Conservation (phyloP, 2,329 filamentous ascomycete genomes). For the Colletotrichum cuscutae region DNA sequence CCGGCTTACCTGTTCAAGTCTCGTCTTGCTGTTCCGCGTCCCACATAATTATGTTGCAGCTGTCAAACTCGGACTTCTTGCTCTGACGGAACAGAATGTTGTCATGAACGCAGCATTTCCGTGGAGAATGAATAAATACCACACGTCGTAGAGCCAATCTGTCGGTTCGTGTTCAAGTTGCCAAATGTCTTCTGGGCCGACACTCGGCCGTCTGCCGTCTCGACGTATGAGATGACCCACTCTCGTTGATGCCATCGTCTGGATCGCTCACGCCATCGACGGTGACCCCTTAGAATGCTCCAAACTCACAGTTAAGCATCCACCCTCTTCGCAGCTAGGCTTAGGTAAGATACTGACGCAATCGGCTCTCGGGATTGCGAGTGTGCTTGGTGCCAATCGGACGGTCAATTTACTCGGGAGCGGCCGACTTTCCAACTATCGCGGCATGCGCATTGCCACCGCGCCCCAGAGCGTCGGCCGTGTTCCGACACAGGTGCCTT, state of each 20-base stretch:
- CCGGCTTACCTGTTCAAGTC: not conserved
- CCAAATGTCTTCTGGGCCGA: not conserved
- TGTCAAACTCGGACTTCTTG: not conserved
- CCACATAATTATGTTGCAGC: not conserved
- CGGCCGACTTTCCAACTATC: not conserved
- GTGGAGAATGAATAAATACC: not conserved
- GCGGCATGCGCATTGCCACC: too few relatives aligned
- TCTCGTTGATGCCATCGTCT: slow-evolving; percentile 32
- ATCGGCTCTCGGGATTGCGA: slow-evolving; percentile 21
- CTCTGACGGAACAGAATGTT: not conserved
- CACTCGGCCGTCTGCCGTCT: not conserved
- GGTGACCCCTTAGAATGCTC: not conserved
- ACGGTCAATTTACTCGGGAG: not conserved
- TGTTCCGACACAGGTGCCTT: not conserved
- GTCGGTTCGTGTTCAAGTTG: not conserved
- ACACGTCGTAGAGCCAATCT: not conserved
- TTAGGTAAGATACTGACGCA: slow-evolving; percentile 25
- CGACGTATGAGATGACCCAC: slow-evolving; percentile 13
- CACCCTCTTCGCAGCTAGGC: not conserved
- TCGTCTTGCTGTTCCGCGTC: slow-evolving; percentile 11
- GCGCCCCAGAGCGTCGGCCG: not conserved
- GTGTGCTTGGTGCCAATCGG: not conserved
- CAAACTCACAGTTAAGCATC: not conserved
- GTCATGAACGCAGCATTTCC: not conserved
- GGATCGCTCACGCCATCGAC: slow-evolving; percentile 31